Conservation (phyloP, 192 early-diverging fungal species). For the Backusella australiensis region DNA sequence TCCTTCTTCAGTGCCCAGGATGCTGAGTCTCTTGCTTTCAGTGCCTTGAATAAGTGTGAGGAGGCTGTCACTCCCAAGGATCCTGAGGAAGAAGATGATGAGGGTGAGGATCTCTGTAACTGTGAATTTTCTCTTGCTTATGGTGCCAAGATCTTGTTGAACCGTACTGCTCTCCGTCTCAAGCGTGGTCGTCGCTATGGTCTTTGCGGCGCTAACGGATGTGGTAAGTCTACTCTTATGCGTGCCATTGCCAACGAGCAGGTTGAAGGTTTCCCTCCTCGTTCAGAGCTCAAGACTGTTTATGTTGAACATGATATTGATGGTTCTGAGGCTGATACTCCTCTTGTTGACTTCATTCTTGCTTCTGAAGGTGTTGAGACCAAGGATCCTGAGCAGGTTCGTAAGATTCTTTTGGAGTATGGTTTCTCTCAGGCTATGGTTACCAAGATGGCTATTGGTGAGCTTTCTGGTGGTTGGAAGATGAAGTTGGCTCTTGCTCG, state of each 20-base stretch:
- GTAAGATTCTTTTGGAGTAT: constrained; percentile 53
- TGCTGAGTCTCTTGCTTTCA: constrained; percentile 46
- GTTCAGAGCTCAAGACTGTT: constrained; percentile 70
- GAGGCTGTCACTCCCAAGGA: constrained; percentile 42
- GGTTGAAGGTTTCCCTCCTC: constrained; percentile 79
- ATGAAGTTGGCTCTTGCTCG: constrained; percentile 88
- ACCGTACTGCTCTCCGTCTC: constrained; percentile 61
- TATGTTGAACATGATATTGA: constrained; percentile 80
- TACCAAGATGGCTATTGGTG: constrained; percentile 63
- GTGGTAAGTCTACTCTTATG: constrained; percentile 86
- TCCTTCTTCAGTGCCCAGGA: constrained; percentile 57
- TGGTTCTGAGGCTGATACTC: constrained; percentile 68
- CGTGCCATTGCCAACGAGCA: constrained; percentile 81
- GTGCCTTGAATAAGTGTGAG: constrained; percentile 44
- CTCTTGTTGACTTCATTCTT: constrained; percentile 66
- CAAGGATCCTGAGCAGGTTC: constrained; percentile 49
- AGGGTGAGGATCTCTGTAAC: constrained; percentile 62
- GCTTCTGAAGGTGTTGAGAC: constrained; percentile 56
- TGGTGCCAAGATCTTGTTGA: constrained; percentile 80
- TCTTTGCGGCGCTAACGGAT: constrained; percentile 81
- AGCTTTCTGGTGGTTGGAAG: constrained; percentile 85
- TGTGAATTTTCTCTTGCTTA: constrained; percentile 85
- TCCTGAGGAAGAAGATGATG: constrained; percentile 47
- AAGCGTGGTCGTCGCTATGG: constrained; percentile 80
- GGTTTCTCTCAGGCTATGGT: constrained; percentile 68